Conservation (phyloP, 1,284 basidiomycete species). For the Inonotus hispidus region DNA sequence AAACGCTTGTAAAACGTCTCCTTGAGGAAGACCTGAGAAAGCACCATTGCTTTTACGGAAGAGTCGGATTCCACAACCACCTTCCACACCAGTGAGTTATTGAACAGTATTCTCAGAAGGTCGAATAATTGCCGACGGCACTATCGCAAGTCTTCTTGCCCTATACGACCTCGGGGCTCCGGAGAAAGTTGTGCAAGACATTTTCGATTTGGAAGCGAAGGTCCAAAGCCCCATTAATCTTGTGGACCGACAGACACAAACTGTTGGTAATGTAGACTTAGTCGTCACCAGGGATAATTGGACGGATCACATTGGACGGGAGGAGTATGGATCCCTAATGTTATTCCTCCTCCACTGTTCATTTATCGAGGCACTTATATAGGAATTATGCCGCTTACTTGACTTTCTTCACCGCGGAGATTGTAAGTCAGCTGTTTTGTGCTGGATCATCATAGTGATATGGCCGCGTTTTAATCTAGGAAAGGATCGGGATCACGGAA, state of each 20-base stretch:
- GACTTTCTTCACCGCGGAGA: slow-evolving; percentile 48
- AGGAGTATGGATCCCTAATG: slow-evolving; percentile 38
- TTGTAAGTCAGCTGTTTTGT: slow-evolving; percentile 24
- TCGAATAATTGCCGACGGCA: not conserved
- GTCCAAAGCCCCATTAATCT: slow-evolving; percentile 42
- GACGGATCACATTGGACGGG: slow-evolving; percentile 48
- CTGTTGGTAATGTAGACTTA: slow-evolving; percentile 32
- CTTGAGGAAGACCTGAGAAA: slow-evolving; percentile 49
- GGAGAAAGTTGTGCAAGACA: slow-evolving; percentile 43
- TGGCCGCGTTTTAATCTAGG: not conserved
- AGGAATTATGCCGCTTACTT: slow-evolving; percentile 52
- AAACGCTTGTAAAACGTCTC: slow-evolving; percentile 40
- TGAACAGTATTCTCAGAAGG: not conserved
- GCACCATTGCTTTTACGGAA: slow-evolving; percentile 54
- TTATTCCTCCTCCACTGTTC: not conserved
- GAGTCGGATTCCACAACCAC: slow-evolving; percentile 56
- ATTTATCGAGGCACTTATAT: not conserved
- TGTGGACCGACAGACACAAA: slow-evolving; percentile 31
- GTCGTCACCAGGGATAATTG: slow-evolving; percentile 45
- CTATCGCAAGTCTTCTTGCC: slow-evolving; percentile 42
- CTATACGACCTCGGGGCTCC: slow-evolving; percentile 63
- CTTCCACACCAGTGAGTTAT: slow-evolving; percentile 49
- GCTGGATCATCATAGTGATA: not conserved
- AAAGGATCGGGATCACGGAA: slow-evolving; percentile 34
- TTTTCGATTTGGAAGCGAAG: slow-evolving; percentile 40